Percentiles rank a stretch among this genome's conserved stretches.
Evolutionary conservation across 352 stramenopile species (phyloP).

Genomic region (Globisporangium nagaii): DNA sequence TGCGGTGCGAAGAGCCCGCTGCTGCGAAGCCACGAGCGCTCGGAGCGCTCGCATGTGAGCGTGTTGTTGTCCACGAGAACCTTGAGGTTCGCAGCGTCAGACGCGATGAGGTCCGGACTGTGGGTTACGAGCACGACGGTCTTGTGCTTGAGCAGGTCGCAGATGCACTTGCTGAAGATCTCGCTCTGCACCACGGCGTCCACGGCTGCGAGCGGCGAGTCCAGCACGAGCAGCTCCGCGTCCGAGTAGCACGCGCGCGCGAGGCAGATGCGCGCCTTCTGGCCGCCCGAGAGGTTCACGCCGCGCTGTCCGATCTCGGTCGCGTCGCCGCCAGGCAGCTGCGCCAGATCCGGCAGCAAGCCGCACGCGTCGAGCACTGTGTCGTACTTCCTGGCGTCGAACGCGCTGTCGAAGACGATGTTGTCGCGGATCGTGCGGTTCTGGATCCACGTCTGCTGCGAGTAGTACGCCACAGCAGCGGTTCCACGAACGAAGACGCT

Average conservation of each 20-base stretch:
- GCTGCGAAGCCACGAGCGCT: background rate
- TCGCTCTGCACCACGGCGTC: constrained; percentile 88
- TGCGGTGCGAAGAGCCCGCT: too few species aligned
- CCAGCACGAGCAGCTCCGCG: constrained; percentile 56
- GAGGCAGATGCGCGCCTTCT: background rate
- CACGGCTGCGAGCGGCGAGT: constrained; percentile 86
- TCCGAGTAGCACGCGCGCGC: background rate
- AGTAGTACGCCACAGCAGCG: background rate
- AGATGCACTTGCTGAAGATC: constrained; percentile 46
- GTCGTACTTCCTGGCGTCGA: background rate
- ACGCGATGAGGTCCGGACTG: background rate
- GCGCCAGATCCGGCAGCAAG: background rate
- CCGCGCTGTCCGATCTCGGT: background rate
- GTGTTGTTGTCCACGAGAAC: background rate
- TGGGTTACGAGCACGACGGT: constrained; percentile 25
- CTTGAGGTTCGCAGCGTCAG: background rate
- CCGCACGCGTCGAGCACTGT: background rate
- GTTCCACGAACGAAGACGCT: background rate
- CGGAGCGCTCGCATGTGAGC: background rate
- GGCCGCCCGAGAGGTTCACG: background rate
- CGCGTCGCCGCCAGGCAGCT: background rate
- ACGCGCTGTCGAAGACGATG: background rate
- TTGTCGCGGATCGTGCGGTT: background rate
- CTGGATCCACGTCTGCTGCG: background rate
- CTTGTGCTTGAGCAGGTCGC: constrained; percentile 8